Percentiles rank a stretch among this genome's conserved stretches.
Evolutionary conservation across 2,329 filamentous ascomycete species (phyloP).

Genomic region (Neospermospora avenae): DNA sequence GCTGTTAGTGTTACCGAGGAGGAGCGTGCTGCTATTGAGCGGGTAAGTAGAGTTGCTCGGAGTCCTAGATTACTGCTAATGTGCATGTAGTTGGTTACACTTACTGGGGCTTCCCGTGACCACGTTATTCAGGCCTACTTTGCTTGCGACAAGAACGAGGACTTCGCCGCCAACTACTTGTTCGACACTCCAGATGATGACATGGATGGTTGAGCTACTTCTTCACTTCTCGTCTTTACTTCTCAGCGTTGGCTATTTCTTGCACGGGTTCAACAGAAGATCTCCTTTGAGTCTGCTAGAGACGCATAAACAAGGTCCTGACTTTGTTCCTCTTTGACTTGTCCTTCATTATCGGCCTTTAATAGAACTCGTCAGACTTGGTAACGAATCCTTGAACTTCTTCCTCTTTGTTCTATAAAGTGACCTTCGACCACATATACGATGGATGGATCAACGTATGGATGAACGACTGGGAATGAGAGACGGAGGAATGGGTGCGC

Average conservation of each 20-base stretch:
- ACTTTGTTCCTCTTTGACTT: not conserved
- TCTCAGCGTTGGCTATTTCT: slow-evolving; percentile 9
- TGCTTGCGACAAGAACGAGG: slow-evolving; percentile 98
- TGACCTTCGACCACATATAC: not conserved
- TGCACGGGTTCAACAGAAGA: not conserved
- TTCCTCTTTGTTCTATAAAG: not conserved
- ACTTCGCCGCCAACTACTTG: slow-evolving; percentile 94
- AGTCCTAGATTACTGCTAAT: not conserved
- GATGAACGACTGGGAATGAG: not conserved
- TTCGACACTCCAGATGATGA: slow-evolving; percentile 94
- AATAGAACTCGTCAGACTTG: not conserved
- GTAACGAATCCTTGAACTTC: not conserved
- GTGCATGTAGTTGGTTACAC: slow-evolving; percentile 64
- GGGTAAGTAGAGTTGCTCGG: slow-evolving; percentile 56
- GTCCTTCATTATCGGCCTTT: not conserved
- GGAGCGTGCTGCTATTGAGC: slow-evolving; percentile 94
- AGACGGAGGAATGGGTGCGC: not conserved
- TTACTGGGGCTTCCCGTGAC: slow-evolving; percentile 88
- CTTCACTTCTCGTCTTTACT: slow-evolving; percentile 13
- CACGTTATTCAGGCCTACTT: slow-evolving; percentile 98
- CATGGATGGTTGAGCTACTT: slow-evolving; percentile 16
- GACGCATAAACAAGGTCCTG: not conserved
- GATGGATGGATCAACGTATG: not conserved
- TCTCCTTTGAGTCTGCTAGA: slow-evolving; percentile 3
- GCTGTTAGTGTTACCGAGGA: slow-evolving; percentile 91